Base-by-base conservation (phyloP, 2,329 filamentous ascomycete species). In the Trichoderma semiorbis region DNA sequence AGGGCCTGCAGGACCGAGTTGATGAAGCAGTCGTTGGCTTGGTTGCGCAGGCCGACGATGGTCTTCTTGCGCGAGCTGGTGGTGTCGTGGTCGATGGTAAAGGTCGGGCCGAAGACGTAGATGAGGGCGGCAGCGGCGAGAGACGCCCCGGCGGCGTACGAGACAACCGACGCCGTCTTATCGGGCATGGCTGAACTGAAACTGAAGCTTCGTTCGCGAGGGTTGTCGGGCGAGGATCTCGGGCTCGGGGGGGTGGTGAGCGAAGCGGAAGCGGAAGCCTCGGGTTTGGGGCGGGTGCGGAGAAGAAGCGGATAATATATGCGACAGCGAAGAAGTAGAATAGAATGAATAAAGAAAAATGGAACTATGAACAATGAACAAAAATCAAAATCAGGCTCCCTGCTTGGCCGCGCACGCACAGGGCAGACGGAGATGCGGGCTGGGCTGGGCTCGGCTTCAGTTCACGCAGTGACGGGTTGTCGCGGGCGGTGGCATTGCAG, bases 81-180 rank as follows among this genome's bases (percentile, higher is more conserved):
- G 73, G 91, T 88, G 71, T 96, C 92, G 79, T 91, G 90, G 83
- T 99, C 95, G 80, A 98, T 91, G 77, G 97, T 93, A 82, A 95
- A 98, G 67, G 95, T 98, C n/a, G 96, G 96, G 10, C 92, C 94
- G 83, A 99, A 98, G 77, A 98, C 95, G 83, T 98, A 99, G 80
- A 98, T 93, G 72, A 98, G 89, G 36, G 96, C 95, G 74, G 97
- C 93, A 74, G 96, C 96, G 70, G 96, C 96, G 74, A 99, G 91
- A 69, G 95, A 97, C 73, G 95, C 96, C 77, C 95, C 95, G 72
- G 95, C 96, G 78, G 96, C 96, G 83, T 99, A 99, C 58, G 93
- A 94, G 77, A 94, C 93, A 77, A 83, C 81, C 30, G 80, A 80
- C 69, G 76, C 74, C 72, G 81, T 77, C 74, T 80, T 82, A 63